phyloP scores from a whole-genome alignment of 106 monocot species.

The Xerophyta viscosa region DNA sequence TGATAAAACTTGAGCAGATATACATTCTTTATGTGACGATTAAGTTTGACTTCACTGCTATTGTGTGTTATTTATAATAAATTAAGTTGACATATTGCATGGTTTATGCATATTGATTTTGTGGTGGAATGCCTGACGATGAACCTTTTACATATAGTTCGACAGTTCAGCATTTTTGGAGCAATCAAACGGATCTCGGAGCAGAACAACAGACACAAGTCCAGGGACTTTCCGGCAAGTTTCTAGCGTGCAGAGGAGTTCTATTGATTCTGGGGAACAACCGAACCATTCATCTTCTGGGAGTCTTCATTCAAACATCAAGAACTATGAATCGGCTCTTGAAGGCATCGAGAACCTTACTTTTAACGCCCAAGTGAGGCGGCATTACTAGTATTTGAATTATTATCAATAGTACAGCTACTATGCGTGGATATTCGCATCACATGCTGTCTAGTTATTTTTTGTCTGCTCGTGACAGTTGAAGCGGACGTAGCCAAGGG shows the following conservation, averaged over 20 bases:
- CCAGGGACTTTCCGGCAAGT: conserved; percentile 29
- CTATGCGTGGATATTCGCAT: too few species aligned
- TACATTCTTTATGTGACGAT: too few species aligned
- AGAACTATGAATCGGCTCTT: conserved; percentile 48
- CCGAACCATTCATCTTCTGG: conserved; percentile 30
- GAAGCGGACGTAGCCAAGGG: too few species aligned
- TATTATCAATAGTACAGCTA: too few species aligned
- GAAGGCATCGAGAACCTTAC: conserved; percentile 53
- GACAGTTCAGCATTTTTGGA: conserved; percentile 5
- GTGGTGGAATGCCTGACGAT: too few species aligned
- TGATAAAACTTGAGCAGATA: too few species aligned
- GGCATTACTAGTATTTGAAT: conserved; percentile 15
- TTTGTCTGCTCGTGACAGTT: too few species aligned
- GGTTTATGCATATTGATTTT: too few species aligned
- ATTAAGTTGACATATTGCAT: too few species aligned
- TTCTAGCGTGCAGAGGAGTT: conserved; percentile 33
- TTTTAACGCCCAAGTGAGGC: conserved; percentile 28
- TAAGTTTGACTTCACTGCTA: too few species aligned
- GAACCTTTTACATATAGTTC: neutral
- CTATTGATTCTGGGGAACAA: conserved; percentile 22
- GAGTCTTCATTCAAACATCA: conserved; percentile 21
- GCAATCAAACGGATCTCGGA: conserved; percentile 13
- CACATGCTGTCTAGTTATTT: too few species aligned
- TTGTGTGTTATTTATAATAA: too few species aligned
- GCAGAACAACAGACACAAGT: conserved; percentile 35